phyloP scores from a whole-genome alignment of 75 land plant species.

The Ceratopteris richardii region DNA sequence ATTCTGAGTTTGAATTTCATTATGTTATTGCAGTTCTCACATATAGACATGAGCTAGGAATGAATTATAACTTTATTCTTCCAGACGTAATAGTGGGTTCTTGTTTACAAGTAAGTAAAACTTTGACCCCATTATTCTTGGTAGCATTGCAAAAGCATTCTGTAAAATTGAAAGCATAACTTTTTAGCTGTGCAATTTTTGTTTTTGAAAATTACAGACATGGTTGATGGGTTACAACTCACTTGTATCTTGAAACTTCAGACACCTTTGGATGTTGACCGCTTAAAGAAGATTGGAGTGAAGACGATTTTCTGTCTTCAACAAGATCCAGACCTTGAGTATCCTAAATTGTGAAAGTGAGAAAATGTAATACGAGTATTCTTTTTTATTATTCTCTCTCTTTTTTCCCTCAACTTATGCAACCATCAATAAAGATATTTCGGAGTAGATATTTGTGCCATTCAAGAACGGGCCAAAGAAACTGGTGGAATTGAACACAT shows the following conservation, averaged over 20 bases:
- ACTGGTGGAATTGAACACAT: conserved; percentile 63
- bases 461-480: conserved; percentile 46
- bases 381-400: no score
- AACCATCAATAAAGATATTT: conserved; percentile 49
- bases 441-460: conserved; percentile 76
- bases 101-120: conserved; percentile 68
- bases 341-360: conserved; percentile 27
- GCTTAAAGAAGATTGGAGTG: conserved; percentile 69
- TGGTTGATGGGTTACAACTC: conserved; percentile 1
- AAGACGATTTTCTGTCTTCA: conserved; percentile 85
- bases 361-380: no score
- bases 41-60: conserved; percentile 93
- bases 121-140: not conserved
- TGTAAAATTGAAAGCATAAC: no score
- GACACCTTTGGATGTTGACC: conserved; percentile 92
- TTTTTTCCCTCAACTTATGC: no score
- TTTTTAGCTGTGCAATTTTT: no score
- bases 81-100: conserved; percentile 97
- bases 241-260: conserved; percentile 17
- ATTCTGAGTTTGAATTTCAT: no score
- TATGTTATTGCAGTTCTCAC: conserved; percentile 49
- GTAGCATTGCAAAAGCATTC: no score
- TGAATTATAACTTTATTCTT: conserved; percentile 84
- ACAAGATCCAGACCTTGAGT: conserved; percentile 93
- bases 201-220: not conserved